Evolutionary conservation across 257 asterid species (phyloP), one percentile per base, ranked within the genome.

Genomic region (Oldenlandia corymbosa): DNA sequence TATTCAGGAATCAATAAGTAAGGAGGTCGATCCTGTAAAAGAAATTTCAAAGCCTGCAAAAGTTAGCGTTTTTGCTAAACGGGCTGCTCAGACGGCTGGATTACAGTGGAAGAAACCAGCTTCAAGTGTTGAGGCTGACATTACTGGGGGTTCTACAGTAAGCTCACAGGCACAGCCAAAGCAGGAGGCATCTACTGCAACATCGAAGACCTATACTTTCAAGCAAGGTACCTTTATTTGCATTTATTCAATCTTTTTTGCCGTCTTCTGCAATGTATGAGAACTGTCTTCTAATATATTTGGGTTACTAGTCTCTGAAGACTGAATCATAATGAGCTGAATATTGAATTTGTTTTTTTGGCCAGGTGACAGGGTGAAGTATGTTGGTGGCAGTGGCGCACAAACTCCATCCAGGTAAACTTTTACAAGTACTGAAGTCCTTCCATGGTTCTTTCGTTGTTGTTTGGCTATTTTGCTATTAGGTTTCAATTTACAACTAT

Each of bases 331-430:
- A 27, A 24, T 5, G 18, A 27, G 26, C 46, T 47, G 31, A 58
- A 23, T 30, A 8, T 41, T 24, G 36, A 1, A 52, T 64, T 74
- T 32, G 10, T 34, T 57, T 23, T 23, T 56, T 34, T 12, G 28
- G 45, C 72, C 85, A 91, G 98, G 98, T 66, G 98, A 91, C 66
- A 75, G 88, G 68, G 95, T 91, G 58, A 85, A 80, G 79, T 88
- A 81, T 67, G 78, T 87, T 64, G 95, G 95, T 71, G 81, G 83
- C 27, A 71, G 80, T 69, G 76, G 85, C 18, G 24, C 70, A 72
- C 90, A 83, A 71, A 57, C 78, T 39, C 74, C 88, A 66, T 60
- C 76, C 49, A 84, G 92, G 97, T 90, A 82, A 52, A 52, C 20
- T 12, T 26, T 12, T 5, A 52, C 36, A 5, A 12, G 36, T 24